phyloP scores from a whole-genome alignment of 257 asterid species.

The Nicotiana tabacum region DNA sequence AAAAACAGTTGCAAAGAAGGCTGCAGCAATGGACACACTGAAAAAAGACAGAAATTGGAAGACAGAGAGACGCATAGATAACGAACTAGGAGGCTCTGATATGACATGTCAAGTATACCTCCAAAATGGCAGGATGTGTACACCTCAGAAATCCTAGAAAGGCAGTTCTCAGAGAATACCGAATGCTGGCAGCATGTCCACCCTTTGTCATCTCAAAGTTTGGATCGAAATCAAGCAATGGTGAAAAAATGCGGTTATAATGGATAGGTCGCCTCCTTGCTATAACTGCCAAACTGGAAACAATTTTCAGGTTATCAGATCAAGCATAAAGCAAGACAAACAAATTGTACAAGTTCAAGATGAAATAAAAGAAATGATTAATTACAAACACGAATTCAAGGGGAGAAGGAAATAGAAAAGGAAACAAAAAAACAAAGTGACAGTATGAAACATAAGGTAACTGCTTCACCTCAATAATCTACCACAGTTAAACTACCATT shows the following conservation, averaged over 20 bases:
- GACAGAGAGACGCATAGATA: conserved; percentile 3
- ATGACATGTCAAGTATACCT: conserved; percentile 45
- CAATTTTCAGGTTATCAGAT: conserved; percentile 2
- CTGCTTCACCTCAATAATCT: background rate
- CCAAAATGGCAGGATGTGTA: conserved; percentile 61
- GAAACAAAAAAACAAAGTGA: background rate
- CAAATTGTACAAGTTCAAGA: background rate
- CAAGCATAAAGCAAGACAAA: background rate
- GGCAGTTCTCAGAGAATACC: conserved; percentile 84
- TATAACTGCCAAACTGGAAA: conserved; percentile 81
- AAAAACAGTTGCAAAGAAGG: background rate
- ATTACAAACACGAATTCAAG: background rate
- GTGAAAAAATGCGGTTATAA: conserved; percentile 56
- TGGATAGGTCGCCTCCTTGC: conserved; percentile 77
- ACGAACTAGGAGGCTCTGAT: conserved; percentile 16
- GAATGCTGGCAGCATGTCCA: conserved; percentile 71
- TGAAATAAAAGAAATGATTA: background rate
- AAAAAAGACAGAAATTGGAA: background rate
- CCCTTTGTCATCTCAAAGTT: conserved; percentile 55
- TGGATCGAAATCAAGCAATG: conserved; percentile 66
- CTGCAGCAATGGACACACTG: background rate
- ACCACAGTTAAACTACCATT: background rate
- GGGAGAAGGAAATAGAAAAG: background rate
- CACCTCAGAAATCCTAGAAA: conserved; percentile 90
- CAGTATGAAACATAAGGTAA: background rate